phyloP scores from a whole-genome alignment of 169 alveolate genomes.

The Cryptosporidium ryanae region DNA sequence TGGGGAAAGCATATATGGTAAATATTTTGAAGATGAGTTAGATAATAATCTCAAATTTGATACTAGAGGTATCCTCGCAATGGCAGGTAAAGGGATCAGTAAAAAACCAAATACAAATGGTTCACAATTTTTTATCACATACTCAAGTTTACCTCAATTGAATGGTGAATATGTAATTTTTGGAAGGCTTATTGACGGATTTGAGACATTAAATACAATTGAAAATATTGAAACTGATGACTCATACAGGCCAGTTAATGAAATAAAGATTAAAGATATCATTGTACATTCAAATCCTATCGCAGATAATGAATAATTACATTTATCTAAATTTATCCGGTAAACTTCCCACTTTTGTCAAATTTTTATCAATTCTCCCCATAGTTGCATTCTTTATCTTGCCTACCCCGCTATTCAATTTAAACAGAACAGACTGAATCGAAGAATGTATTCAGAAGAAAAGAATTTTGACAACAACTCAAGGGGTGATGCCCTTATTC shows the following conservation, averaged over 20 bases:
- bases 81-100: constrained; percentile 90
- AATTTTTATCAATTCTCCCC: not conserved
- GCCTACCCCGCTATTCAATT: not conserved
- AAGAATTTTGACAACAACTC: not conserved
- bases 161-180: constrained; percentile 91
- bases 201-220: constrained; percentile 90
- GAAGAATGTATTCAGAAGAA: not conserved
- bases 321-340: not conserved
- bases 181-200: constrained; percentile 92
- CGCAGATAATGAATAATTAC: constrained; percentile 36
- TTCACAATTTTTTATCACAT: constrained; percentile 92
- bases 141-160: constrained; percentile 91
- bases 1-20: constrained; percentile 96
- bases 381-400: not conserved
- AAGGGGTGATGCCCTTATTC: not conserved
- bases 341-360: not conserved
- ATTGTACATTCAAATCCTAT: constrained; percentile 72
- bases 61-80: constrained; percentile 88
- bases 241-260: constrained; percentile 85
- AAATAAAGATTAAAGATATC: constrained; percentile 81
- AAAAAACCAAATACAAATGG: constrained; percentile 90
- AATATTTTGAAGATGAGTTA: constrained; percentile 95
- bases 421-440: not conserved
- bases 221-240: constrained; percentile 85
- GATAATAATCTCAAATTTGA: constrained; percentile 93